Evolutionary conservation across 495 filamentous ascomycete species (phyloP).

Genomic region (Aspergillus ellipticus): DNA sequence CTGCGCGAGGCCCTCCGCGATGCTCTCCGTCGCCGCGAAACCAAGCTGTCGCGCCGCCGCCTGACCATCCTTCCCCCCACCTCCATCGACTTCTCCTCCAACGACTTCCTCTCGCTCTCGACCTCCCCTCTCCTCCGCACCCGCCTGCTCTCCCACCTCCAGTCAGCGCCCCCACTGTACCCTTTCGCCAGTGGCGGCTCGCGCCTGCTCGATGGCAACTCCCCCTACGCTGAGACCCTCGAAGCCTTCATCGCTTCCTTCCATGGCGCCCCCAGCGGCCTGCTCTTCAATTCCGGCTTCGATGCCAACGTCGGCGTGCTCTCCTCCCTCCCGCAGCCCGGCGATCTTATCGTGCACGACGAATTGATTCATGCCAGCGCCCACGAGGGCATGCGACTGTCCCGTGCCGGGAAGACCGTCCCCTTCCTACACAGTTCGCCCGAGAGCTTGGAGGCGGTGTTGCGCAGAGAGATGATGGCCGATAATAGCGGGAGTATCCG

Average conservation of each 20-base stretch:
- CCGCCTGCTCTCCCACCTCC: conserved; percentile 29
- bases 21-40: conserved; percentile 37
- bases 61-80: conserved; percentile 33
- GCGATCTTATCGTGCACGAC: conserved; percentile 70
- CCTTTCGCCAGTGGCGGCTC: conserved; percentile 44
- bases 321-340: conserved; percentile 60
- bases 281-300: conserved; percentile 77
- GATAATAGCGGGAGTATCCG: conserved; percentile 30
- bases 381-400: conserved; percentile 73
- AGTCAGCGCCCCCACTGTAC: conserved; percentile 26
- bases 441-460: conserved; percentile 32
- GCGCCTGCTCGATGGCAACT: conserved; percentile 61
- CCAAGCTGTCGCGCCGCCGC: conserved; percentile 43
- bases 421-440: conserved; percentile 63
- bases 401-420: conserved; percentile 45
- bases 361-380: conserved; percentile 73
- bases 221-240: conserved; percentile 55
- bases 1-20: conserved; percentile 35
- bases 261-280: conserved; percentile 57
- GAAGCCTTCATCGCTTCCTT: conserved; percentile 63
- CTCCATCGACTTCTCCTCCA: conserved; percentile 44
- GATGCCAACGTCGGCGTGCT: conserved; percentile 74
- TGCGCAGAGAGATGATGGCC: conserved; percentile 30
- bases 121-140: conserved; percentile 30
- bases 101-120: conserved; percentile 45